Conservation (phyloP, 2,329 filamentous ascomycete species). For the Metarhizium guizhouense region DNA sequence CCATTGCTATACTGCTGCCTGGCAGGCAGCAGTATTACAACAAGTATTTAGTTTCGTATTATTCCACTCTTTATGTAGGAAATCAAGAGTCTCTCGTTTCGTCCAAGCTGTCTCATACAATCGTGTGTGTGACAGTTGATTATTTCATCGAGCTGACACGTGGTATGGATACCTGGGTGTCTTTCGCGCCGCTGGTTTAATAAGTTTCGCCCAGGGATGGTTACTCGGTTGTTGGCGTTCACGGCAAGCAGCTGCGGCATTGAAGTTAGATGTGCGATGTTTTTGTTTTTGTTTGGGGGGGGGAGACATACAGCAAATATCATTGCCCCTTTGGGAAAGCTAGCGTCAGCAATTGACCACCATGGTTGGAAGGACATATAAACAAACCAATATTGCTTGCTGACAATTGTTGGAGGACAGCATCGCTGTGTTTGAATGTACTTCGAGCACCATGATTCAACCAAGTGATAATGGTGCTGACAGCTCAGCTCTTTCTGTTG, state of each 20-base stretch:
- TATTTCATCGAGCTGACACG: conserved; percentile 16
- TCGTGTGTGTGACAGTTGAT: too few relatives aligned
- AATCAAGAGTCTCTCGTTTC: too few relatives aligned
- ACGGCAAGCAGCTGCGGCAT: conserved; percentile 27
- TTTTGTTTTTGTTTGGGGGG: not conserved
- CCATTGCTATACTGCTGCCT: too few relatives aligned
- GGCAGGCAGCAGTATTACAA: too few relatives aligned
- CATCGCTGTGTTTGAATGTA: conserved; percentile 34
- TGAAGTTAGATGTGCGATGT: not conserved
- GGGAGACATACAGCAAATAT: conserved; percentile 32
- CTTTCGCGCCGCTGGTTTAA: conserved; percentile 22
- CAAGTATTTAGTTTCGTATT: too few relatives aligned
- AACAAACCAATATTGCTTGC: conserved; percentile 37
- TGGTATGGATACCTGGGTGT: conserved; percentile 16
- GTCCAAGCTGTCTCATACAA: too few relatives aligned
- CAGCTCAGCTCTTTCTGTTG: conserved; percentile 41
- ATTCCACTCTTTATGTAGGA: too few relatives aligned
- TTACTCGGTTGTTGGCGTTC: conserved; percentile 30
- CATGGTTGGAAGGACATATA: too few relatives aligned
- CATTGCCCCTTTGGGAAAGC: conserved; percentile 26
- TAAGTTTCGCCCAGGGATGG: conserved; percentile 29
- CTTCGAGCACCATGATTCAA: conserved; percentile 36
- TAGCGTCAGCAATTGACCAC: too few relatives aligned
- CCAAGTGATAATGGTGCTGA: conserved; percentile 39
- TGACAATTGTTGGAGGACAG: conserved; percentile 33